Conservation (phyloP, 345 rosid species). For the Arabis alpina region DNA sequence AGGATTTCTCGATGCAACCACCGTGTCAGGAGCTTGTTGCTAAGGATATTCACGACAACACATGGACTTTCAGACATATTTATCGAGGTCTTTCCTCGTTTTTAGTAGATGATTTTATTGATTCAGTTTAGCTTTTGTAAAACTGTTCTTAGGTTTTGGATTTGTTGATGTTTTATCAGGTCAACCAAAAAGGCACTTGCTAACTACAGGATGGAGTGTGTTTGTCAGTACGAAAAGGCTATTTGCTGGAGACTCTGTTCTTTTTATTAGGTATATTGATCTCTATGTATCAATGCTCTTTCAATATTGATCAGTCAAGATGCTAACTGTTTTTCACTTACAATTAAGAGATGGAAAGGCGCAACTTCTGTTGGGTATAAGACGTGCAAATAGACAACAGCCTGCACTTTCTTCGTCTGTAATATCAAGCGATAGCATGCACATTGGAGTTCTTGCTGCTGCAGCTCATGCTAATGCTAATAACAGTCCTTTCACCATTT, state of each 20-base stretch:
- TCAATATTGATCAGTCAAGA: slow-evolving; percentile 18
- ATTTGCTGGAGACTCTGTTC: slow-evolving; percentile 92
- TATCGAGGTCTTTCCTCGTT: slow-evolving; percentile 67
- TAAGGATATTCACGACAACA: slow-evolving; percentile 84
- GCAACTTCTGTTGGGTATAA: slow-evolving; percentile 84
- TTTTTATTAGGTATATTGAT: slow-evolving; percentile 73
- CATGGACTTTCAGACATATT: slow-evolving; percentile 93
- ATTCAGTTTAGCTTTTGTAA: background rate
- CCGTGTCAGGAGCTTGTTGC: slow-evolving; percentile 94
- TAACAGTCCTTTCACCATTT: slow-evolving; percentile 85
- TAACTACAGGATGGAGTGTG: slow-evolving; percentile 97
- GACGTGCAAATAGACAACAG: slow-evolving; percentile 89
- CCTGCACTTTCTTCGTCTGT: slow-evolving; percentile 93
- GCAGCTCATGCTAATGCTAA: slow-evolving; percentile 99
- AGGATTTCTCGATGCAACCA: slow-evolving; percentile 96
- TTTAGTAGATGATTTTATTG: background rate
- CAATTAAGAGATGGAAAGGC: slow-evolving; percentile 85
- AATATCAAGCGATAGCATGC: slow-evolving; percentile 98
- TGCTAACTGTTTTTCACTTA: slow-evolving; percentile 22
- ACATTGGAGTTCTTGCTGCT: slow-evolving; percentile 97
- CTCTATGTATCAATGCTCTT: slow-evolving; percentile 15
- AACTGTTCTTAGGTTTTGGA: slow-evolving; percentile 22
- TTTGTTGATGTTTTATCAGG: slow-evolving; percentile 51
- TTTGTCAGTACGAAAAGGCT: slow-evolving; percentile 94
- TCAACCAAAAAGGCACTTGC: slow-evolving; percentile 88